A percentile compares a stretch with the other conserved stretches of the same genome.
phyloP scores from a whole-genome alignment of 345 rosid species.

The Noccaea caerulescens region DNA sequence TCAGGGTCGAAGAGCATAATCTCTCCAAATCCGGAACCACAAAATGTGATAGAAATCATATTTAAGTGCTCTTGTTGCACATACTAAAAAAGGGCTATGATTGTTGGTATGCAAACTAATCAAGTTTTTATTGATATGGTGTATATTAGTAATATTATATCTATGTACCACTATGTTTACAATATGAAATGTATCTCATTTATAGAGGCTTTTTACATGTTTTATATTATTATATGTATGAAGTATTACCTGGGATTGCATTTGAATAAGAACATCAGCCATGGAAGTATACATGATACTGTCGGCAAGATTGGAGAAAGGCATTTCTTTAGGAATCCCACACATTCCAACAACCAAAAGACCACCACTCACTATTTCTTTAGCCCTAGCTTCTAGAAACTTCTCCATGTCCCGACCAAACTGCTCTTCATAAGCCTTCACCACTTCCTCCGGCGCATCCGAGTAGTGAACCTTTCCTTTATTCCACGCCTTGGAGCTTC shows the following conservation, averaged over 20 bases:
- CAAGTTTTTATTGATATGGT: neutral
- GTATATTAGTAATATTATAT: neutral
- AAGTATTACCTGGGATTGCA: constrained; percentile 44
- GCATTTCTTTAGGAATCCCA: constrained; percentile 41
- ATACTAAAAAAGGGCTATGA: neutral
- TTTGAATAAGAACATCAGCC: constrained; percentile 52
- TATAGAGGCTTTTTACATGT: neutral
- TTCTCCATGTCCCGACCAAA: constrained; percentile 48
- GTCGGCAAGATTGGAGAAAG: constrained; percentile 43
- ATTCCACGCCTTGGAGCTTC: constrained; percentile 52
- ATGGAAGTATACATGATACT: constrained; percentile 57
- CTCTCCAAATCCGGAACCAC: too few relatives aligned
- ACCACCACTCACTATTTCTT: constrained; percentile 51
- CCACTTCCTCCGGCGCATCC: constrained; percentile 43
- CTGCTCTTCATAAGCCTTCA: constrained; percentile 46
- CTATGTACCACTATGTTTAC: neutral
- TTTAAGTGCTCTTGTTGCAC: neutral
- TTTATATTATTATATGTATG: neutral
- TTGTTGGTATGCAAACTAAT: neutral
- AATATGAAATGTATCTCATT: neutral
- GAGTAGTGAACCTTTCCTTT: constrained; percentile 51
- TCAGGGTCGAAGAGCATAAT: too few relatives aligned
- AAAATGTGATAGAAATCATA: too few relatives aligned
- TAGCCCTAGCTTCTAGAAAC: constrained; percentile 49
- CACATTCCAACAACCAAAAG: constrained; percentile 48